Conservation (phyloP, 164 flowering plant species). For the Piper longum region DNA sequence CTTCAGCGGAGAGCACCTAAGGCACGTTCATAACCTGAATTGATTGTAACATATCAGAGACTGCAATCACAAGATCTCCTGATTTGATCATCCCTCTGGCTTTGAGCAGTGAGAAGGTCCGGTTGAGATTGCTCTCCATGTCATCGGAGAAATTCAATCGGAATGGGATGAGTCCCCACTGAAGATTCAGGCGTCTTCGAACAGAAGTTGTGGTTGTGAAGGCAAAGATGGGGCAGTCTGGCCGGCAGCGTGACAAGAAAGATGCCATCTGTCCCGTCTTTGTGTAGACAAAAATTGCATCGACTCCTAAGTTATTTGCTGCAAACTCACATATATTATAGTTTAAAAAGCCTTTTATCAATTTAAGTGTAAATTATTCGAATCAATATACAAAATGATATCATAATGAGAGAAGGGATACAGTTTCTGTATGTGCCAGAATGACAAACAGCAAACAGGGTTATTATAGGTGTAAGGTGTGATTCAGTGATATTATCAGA, state of each 20-base stretch:
- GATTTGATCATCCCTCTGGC: conserved; percentile 87
- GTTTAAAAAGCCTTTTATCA: neutral
- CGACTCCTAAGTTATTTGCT: conserved; percentile 89
- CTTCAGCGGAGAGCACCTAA: conserved; percentile 5
- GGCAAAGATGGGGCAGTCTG: conserved; percentile 96
- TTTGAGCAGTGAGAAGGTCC: conserved; percentile 75
- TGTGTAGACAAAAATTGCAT: conserved; percentile 86
- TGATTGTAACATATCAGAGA: conserved; percentile 92
- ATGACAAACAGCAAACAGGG: neutral
- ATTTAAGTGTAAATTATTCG: neutral
- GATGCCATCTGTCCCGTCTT: conserved; percentile 93
- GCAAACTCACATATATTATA: conserved; percentile 10
- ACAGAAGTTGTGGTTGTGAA: conserved; percentile 67
- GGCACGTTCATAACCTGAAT: conserved; percentile 97
- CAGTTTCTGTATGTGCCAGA: neutral
- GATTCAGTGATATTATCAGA: neutral
- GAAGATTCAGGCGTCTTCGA: conserved; percentile 79
- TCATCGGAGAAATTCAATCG: conserved; percentile 78
- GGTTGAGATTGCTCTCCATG: conserved; percentile 89
- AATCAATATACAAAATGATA: neutral
- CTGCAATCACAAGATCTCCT: conserved; percentile 87
- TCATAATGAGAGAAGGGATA: neutral
- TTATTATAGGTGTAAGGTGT: too few species aligned
- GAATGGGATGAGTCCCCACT: conserved; percentile 93
- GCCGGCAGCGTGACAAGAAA: conserved; percentile 85